Evolutionary conservation across 2,329 filamentous ascomycete genomes (phyloP).

Genomic region (Paecilomyces variotii): DNA sequence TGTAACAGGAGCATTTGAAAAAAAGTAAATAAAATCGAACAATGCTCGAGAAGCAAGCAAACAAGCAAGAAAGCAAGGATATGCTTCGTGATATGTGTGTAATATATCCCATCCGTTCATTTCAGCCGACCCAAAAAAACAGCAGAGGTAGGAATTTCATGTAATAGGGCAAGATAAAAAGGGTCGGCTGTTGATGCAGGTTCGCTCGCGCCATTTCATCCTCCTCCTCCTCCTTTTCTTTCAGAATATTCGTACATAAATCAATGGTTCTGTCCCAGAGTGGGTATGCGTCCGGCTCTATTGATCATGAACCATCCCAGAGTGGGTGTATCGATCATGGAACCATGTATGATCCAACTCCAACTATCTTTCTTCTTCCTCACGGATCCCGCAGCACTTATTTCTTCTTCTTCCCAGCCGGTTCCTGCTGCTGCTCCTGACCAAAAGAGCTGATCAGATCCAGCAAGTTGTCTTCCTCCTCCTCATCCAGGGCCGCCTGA

Average conservation of each 20-base stretch:
- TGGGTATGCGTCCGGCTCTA: too few relatives aligned
- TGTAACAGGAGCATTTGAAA: neutral
- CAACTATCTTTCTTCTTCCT: neutral
- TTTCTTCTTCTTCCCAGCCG: constrained; percentile 26
- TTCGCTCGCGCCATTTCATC: neutral
- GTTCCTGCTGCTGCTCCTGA: constrained; percentile 29
- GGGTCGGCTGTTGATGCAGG: neutral
- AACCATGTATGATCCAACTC: neutral
- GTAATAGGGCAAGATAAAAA: neutral
- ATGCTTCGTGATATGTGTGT: neutral
- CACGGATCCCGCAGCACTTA: neutral
- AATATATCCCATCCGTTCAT: neutral
- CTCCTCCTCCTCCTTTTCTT: neutral
- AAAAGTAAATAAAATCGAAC: neutral
- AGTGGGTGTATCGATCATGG: neutral
- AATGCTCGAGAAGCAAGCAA: neutral
- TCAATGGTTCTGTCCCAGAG: neutral
- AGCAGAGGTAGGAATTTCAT: neutral
- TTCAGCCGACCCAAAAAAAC: neutral
- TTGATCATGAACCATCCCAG: too few relatives aligned
- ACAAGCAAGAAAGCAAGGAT: neutral
- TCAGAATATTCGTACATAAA: neutral
- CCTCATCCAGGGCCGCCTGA: constrained; percentile 42
- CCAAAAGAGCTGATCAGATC: constrained; percentile 49
- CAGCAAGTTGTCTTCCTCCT: constrained; percentile 48